These are phyloP conservation scores for Cnidoscolus chayamansa DNA, from an alignment of 441 rosid species.

Conservation along the genomic window DNA sequence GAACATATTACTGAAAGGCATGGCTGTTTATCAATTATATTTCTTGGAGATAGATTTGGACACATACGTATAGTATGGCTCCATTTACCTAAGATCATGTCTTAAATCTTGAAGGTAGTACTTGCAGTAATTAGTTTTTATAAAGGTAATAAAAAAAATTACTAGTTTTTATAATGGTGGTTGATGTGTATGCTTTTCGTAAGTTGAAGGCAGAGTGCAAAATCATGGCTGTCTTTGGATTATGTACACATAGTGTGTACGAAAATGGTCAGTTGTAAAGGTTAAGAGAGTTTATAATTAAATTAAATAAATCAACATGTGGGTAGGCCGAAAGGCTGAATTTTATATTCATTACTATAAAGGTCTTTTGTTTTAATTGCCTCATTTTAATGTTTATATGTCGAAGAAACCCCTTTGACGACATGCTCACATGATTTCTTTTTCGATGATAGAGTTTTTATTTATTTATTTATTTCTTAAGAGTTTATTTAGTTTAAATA, in stretches of 20 bases:
- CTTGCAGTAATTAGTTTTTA: no score
- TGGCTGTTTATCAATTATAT: neutral
- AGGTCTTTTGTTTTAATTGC: neutral
- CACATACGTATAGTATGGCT: slow-evolving; percentile 22
- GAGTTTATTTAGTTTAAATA: no score
- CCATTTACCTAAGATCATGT: slow-evolving; percentile 21
- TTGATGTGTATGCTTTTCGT: no score
- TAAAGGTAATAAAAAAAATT: no score
- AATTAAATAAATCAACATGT: neutral
- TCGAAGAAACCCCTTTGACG: no score
- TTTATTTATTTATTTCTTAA: no score
- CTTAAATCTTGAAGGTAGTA: neutral
- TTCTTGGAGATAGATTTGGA: neutral
- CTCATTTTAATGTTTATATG: neutral
- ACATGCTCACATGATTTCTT: no score
- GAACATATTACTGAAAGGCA: neutral
- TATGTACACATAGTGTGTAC: neutral
- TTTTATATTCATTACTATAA: no score
- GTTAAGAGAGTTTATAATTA: slow-evolving; percentile 5
- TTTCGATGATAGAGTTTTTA: no score
- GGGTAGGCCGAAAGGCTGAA: neutral
- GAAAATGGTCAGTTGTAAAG: slow-evolving; percentile 13
- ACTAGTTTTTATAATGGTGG: no score
- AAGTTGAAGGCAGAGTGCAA: neutral
- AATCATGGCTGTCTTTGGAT: neutral